A percentile compares a stretch with the other conserved stretches of the same genome.
Evolutionary conservation across 148 eudicot species (phyloP).

Genomic region (Cornus kousa): DNA sequence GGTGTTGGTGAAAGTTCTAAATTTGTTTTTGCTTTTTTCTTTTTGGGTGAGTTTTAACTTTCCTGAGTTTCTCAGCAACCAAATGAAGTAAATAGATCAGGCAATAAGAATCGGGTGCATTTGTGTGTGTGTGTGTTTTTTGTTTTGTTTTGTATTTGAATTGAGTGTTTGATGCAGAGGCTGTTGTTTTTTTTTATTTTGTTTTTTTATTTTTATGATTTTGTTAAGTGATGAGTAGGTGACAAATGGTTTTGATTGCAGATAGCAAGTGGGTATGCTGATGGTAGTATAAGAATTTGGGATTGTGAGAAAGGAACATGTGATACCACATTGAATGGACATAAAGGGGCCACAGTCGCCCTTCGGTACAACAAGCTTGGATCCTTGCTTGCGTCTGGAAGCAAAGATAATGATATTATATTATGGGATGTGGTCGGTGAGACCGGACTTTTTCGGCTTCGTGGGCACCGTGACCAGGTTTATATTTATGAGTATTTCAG

Average conservation of each 20-base stretch:
- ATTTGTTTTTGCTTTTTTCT: neutral
- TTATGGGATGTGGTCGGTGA: constrained; percentile 98
- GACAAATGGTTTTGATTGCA: constrained; percentile 23
- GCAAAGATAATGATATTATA: constrained; percentile 91
- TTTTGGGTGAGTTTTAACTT: neutral
- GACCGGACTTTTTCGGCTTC: constrained; percentile 88
- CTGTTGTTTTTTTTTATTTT: neutral
- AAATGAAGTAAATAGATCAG: neutral
- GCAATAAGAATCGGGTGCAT: neutral
- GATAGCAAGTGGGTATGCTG: constrained; percentile 94
- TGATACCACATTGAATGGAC: constrained; percentile 95
- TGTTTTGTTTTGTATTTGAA: neutral
- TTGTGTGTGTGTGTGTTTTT: neutral
- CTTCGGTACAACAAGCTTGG: constrained; percentile 77
- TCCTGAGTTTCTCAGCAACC: neutral
- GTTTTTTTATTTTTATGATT: neutral
- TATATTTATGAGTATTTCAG: neutral
- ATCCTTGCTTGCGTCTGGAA: constrained; percentile 88
- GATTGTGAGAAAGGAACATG: constrained; percentile 68
- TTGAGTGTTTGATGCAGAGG: neutral
- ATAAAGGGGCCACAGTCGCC: constrained; percentile 79
- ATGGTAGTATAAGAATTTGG: constrained; percentile 95
- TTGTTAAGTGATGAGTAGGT: neutral
- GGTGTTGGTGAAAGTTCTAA: neutral
- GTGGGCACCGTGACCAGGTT: constrained; percentile 99